Evolutionary conservation across 805 yeast species (phyloP), one percentile per base, ranked within the genome.

Genomic region (Wickerhamomyces alni): DNA sequence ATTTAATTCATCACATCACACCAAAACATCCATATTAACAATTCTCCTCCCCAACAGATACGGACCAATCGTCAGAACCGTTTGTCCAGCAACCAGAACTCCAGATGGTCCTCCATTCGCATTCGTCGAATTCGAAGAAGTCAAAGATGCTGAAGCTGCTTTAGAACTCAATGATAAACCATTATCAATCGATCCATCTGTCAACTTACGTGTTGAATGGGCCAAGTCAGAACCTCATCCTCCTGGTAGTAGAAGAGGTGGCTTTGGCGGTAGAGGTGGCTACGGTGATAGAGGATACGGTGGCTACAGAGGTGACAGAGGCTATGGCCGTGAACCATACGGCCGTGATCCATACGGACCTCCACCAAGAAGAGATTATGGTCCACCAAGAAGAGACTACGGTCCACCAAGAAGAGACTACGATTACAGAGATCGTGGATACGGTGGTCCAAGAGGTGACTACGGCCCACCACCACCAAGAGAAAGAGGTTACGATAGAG

Each of bases 71-170:
- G 74, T 74, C 36, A 68, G 80, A 59, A 72, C 78, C 37, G 80
- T 74, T 46, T 73, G 78, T 35, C 77, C 82, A 31, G 83, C 83
- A 40, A 80, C 82, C 43, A 71, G 77, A 58, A 66, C 72, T 22
- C 71, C 71, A 40, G 80, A 74, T 47, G 77, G 78, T 30, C 68
- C 74, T 44, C 79, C 77, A 50, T 79, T 67, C 51, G 85, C 82
- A 8, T 79, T 78, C 58, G 83, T 79, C 19, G 82, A 78, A 52
- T 79, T 69, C 55, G 66, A 69, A 46, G 68, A 62, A 37, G 51
- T 61, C 13, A 74, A 70, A 45, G 78, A 73, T 52, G 76, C 80
- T 46, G 76, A 75, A 46, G 65, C 65, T 28, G 81, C 82, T 9
- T 50, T 79, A 15, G 63, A 57, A 33, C 54, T 73, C 36, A 63